A percentile compares a stretch with the other conserved stretches of the same genome.
Evolutionary conservation across 805 yeast species (phyloP).

Genomic region (Wickerhamiella lipophila): DNA sequence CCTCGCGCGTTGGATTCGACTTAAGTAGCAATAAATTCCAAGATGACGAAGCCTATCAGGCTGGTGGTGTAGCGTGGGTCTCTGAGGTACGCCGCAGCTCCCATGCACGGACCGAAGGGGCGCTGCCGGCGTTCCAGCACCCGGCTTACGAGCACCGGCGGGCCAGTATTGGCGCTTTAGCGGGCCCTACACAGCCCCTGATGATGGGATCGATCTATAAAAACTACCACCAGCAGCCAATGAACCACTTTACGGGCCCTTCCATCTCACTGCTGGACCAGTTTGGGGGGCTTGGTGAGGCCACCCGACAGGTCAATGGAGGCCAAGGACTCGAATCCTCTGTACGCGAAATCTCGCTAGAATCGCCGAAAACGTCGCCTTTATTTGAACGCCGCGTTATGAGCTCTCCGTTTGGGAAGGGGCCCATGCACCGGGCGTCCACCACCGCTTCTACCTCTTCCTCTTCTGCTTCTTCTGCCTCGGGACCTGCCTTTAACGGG

Average conservation of each 20-base stretch:
- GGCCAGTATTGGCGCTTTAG: slow-evolving; percentile 11
- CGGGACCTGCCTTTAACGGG: neutral
- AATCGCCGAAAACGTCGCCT: neutral
- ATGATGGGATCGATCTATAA: slow-evolving; percentile 15
- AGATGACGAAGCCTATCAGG: slow-evolving; percentile 19
- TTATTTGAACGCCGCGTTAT: neutral
- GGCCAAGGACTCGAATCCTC: neutral
- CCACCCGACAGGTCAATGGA: slow-evolving; percentile 19
- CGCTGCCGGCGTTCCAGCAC: slow-evolving; percentile 5
- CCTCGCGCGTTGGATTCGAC: slow-evolving; percentile 11
- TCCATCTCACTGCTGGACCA: slow-evolving; percentile 21
- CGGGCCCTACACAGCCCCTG: slow-evolving; percentile 14
- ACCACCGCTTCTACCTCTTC: neutral
- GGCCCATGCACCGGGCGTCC: neutral
- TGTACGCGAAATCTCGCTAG: neutral
- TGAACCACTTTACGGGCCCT: slow-evolving; percentile 20
- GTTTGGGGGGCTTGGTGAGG: slow-evolving; percentile 21
- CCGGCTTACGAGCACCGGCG: slow-evolving; percentile 10
- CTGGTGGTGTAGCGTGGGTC: slow-evolving; percentile 24
- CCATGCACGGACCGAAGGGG: slow-evolving; percentile 11
- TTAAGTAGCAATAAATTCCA: slow-evolving; percentile 8
- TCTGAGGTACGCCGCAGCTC: slow-evolving; percentile 15
- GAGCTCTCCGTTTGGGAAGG: neutral
- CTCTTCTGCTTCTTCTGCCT: neutral
- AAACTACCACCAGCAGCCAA: slow-evolving; percentile 3